Base-by-base conservation (phyloP, 345 rosid species). In the Syzygium aromaticum region DNA sequence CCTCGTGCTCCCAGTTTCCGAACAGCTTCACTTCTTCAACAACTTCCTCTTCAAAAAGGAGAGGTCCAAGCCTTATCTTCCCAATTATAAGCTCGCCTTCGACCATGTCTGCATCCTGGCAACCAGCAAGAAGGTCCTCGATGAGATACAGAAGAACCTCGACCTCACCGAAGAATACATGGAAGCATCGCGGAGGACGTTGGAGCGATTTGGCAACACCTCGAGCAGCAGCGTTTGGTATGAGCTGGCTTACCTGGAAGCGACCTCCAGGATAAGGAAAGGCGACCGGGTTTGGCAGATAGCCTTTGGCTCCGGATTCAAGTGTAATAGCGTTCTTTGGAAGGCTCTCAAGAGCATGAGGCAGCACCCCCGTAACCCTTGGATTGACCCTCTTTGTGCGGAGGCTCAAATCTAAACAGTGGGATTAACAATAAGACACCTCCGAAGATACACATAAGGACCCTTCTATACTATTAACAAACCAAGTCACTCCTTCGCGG, bases 201-300 rank as follows among this genome's bases (percentile, higher is more conserved):
- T 95, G 85, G 92, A 93, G 87, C 90, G 93, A 23, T 95, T 96
- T 9, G 98, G 97, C 54, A 96, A 96, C 87, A 94, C 96, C 12
- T 95, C 96, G 0, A 96, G 97, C 85, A 94, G 97, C 54, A 94
- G 96, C 22, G 87, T 93, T 52, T 95, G 97, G 98, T 94, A 95
- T 54, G 95, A 94, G 80, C 90, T 95, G 85, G 96, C 96, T 83
- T 94, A 92, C 90, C 86, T 94, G 91, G 96, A 96, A 88, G 93
- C 92, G 40, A 90, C 88, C 49, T 56, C 10, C n/a, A 92, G 88
- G 90, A 87, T 96, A 7, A 94, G 90, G 89, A 88, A 86, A 86
- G 95, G 94, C 3, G 92, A 96, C 63, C 90, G 91, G 86, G 88
- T 93, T 86, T 93, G 94, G 95, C 96, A 96, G 82, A 89, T 94